Evolutionary conservation across 345 rosid species (phyloP), one percentile per base, ranked within the genome.

Genomic region (Hibiscus trionum): DNA sequence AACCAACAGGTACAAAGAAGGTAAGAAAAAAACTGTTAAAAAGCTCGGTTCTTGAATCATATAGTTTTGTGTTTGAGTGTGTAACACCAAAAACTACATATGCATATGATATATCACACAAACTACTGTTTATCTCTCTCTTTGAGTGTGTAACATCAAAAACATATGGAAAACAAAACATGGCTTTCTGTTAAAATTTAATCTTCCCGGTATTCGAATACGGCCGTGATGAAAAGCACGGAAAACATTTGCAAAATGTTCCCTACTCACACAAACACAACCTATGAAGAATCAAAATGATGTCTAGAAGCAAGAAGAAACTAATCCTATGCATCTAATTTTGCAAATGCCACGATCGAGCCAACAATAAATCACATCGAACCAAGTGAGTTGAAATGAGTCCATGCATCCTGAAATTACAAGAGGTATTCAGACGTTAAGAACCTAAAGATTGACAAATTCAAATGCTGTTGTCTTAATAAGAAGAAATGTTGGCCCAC

Each of bases 321-420:
- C 2, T 52, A 52, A 16, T 52, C 57, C 21, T 52, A 61, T 17
- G 60, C 55, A n/a, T 11, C 0, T 11, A 33, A 3, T 8, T 71
- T 64, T n/a, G 7, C 27, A 49, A 49, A 15, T 19, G 6, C 8
- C 52, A 47, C 52, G 52, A 15, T 49, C 55, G 53, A 12, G 6
- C n/a, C 1, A 49, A 49, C 46, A 14, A 19, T 7, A 33, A 65
- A 9, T 80, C 78, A 91, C 15, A 79, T 66, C 60, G 80, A 78
- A 61, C 88, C 91, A 19, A 85, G 82, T 5, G 93, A 80, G 81
- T 76, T 90, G 87, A 90, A 91, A 73, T 88, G 89, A 82, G 80
- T 80, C 96, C 97, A 94, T 53, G 98, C 88, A 77, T 88, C 98
- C 98, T 94, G 87, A 21, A 62, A 26, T 55, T 4, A 60, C 47